Evolutionary conservation across 2,329 filamentous ascomycete species (phyloP).

Genomic region (Raffaelea albimanens): DNA sequence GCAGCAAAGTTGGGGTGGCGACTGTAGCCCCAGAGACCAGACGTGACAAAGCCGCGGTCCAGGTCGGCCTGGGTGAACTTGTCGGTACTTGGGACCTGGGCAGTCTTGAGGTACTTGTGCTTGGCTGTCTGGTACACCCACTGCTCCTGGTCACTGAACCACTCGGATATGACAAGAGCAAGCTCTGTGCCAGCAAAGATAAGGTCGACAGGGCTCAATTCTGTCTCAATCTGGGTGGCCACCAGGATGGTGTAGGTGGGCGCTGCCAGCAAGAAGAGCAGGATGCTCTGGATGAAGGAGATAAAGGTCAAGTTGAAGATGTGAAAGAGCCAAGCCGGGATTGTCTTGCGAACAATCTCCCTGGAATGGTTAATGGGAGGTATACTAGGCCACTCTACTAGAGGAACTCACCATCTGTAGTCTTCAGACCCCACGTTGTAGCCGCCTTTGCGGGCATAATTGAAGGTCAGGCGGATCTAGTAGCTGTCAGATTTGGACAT

Average conservation of each 20-base stretch:
- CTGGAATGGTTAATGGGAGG: constrained; percentile 23
- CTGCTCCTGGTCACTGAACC: constrained; percentile 83
- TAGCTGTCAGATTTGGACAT: constrained; percentile 15
- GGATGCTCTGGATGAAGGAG: constrained; percentile 67
- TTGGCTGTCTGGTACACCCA: constrained; percentile 87
- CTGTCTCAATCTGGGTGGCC: constrained; percentile 51
- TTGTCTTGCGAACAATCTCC: constrained; percentile 60
- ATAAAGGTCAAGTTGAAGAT: constrained; percentile 88
- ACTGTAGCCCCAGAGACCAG: constrained; percentile 77
- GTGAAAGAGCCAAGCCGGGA: constrained; percentile 61
- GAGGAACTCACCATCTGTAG: constrained; percentile 71
- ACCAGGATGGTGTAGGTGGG: constrained; percentile 81
- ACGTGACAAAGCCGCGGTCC: constrained; percentile 79
- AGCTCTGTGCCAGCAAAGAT: constrained; percentile 37
- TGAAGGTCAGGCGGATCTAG: constrained; percentile 76
- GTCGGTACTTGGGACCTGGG: constrained; percentile 53
- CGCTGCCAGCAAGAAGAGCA: constrained; percentile 65
- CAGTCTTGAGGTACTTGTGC: constrained; percentile 60
- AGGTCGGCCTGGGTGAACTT: constrained; percentile 61
- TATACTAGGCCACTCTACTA: not conserved
- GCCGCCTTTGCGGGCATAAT: constrained; percentile 93
- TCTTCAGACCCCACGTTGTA: constrained; percentile 86
- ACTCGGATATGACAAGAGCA: constrained; percentile 54
- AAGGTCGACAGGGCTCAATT: constrained; percentile 35
- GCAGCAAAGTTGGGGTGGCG: constrained; percentile 92